Evolutionary conservation across 1,284 basidiomycete species (phyloP).

Genomic region (Tilletia indica): DNA sequence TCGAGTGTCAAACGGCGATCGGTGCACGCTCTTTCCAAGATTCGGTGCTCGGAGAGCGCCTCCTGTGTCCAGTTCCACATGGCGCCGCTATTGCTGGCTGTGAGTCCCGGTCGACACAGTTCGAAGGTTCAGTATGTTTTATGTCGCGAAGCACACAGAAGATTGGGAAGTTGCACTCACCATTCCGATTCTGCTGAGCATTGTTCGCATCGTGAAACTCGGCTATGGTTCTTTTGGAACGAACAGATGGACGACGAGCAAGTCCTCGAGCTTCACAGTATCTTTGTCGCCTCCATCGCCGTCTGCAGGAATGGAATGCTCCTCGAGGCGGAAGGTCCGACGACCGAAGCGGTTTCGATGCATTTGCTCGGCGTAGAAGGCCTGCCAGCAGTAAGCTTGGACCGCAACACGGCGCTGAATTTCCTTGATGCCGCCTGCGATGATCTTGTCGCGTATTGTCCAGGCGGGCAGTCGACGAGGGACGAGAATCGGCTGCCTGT

Average conservation of each 20-base stretch:
- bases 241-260: slow-evolving; percentile 35
- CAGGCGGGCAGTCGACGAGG: slow-evolving; percentile 18
- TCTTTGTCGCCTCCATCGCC: not conserved
- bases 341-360: slow-evolving; percentile 35
- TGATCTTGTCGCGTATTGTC: slow-evolving; percentile 2
- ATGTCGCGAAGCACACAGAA: not conserved
- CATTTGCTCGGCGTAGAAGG: slow-evolving; percentile 44
- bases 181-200: slow-evolving; percentile 32
- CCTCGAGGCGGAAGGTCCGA: slow-evolving; percentile 36
- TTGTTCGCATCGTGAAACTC: slow-evolving; percentile 38
- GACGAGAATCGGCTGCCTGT: not conserved
- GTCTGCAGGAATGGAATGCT: slow-evolving; percentile 19
- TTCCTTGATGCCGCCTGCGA: slow-evolving; percentile 1
- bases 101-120: not conserved
- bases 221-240: slow-evolving; percentile 25
- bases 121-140: not conserved
- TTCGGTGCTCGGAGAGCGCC: slow-evolving; percentile 20
- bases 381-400: slow-evolving; percentile 42
- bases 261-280: slow-evolving; percentile 22
- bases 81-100: slow-evolving; percentile 33
- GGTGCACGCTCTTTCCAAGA: slow-evolving; percentile 18
- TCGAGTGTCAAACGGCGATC: slow-evolving; percentile 36
- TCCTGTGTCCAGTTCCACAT: slow-evolving; percentile 34
- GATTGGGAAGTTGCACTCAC: not conserved
- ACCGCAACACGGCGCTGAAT: slow-evolving; percentile 25